Evolutionary conservation across 345 rosid species (phyloP).

Genomic region (Hibiscus tridactylites): DNA sequence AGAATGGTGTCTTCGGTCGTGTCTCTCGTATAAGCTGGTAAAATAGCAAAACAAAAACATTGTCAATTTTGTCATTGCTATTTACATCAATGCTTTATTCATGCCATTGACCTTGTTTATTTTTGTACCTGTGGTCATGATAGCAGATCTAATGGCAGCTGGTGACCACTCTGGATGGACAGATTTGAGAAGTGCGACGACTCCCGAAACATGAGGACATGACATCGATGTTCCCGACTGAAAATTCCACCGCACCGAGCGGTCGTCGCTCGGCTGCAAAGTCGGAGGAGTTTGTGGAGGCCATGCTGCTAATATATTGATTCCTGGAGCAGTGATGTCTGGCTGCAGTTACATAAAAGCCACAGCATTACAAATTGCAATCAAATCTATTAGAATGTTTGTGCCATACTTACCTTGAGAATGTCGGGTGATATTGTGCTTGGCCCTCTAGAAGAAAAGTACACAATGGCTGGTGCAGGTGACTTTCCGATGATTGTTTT

Average conservation of each 20-base stretch:
- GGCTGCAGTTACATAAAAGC: constrained; percentile 42
- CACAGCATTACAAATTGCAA: not conserved
- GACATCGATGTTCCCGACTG: constrained; percentile 75
- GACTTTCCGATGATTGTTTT: constrained; percentile 39
- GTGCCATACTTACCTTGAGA: constrained; percentile 40
- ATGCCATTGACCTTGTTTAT: too few relatives aligned
- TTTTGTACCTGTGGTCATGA: constrained; percentile 58
- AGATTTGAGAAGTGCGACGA: constrained; percentile 54
- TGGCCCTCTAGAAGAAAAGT: constrained; percentile 68
- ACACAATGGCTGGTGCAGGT: constrained; percentile 54
- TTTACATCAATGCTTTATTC: not conserved
- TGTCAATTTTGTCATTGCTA: not conserved
- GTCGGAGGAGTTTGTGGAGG: constrained; percentile 52
- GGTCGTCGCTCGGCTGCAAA: constrained; percentile 16
- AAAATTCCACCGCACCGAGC: constrained; percentile 46
- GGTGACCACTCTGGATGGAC: constrained; percentile 67
- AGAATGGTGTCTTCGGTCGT: constrained; percentile 24
- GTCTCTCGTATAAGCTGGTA: constrained; percentile 33
- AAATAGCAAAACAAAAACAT: not conserved
- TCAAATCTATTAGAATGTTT: not conserved
- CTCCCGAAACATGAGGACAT: constrained; percentile 66
- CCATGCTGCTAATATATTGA: constrained; percentile 67
- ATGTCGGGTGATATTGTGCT: constrained; percentile 53
- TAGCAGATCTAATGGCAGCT: constrained; percentile 59
- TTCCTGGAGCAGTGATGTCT: constrained; percentile 62